phyloP scores from a whole-genome alignment of 768 basidiomycete species.

The Boletus reticuloceps region DNA sequence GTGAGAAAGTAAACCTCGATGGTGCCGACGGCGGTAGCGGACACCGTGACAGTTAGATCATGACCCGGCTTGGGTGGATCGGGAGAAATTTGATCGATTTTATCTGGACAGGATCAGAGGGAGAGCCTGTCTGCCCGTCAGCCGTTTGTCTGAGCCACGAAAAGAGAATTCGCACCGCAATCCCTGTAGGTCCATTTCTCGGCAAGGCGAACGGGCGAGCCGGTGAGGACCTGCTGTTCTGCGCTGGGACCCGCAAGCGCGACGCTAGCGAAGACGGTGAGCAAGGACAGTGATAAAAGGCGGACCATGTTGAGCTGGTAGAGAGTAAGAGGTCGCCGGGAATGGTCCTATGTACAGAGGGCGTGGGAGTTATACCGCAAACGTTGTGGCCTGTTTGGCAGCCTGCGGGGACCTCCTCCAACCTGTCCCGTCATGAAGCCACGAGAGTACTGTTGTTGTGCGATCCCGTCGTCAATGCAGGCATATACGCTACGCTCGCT shows the following conservation, averaged over 20 bases:
- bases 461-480: constrained; percentile 85
- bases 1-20: constrained; percentile 56
- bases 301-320: constrained; percentile 27
- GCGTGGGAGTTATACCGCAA: constrained; percentile 17
- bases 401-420: background rate
- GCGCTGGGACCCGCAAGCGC: constrained; percentile 21
- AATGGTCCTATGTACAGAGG: constrained; percentile 10
- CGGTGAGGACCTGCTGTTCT: constrained; percentile 33
- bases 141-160: background rate
- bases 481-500: constrained; percentile 75
- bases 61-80: constrained; percentile 89
- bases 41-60: constrained; percentile 82
- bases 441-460: constrained; percentile 90
- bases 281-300: constrained; percentile 23
- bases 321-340: constrained; percentile 20
- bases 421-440: constrained; percentile 51
- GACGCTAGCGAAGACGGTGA: constrained; percentile 25
- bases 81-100: constrained; percentile 73
- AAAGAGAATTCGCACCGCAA: constrained; percentile 61
- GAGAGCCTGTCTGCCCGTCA: constrained; percentile 38
- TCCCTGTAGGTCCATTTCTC: constrained; percentile 63
- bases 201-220: constrained; percentile 31
- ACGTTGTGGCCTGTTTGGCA: background rate
- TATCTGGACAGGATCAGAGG: constrained; percentile 53
- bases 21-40: constrained; percentile 50